phyloP scores from a whole-genome alignment of 1,139 yeast species.

The Suhomyces taliae region DNA sequence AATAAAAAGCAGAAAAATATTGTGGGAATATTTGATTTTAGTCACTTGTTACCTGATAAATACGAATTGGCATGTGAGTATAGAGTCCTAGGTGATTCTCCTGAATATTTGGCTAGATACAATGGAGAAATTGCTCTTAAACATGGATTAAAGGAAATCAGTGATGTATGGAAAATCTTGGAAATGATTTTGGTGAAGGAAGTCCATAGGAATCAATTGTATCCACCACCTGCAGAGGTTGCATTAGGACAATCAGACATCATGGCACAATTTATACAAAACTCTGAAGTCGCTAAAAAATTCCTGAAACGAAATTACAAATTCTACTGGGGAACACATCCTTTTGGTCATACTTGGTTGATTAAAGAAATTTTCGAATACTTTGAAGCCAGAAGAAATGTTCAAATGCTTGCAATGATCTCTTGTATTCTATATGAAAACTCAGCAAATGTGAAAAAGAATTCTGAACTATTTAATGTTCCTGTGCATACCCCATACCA shows the following conservation, averaged over 20 bases:
- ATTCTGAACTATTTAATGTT: conserved; percentile 25
- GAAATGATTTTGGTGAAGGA: conserved; percentile 44
- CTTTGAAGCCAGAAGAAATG: conserved; percentile 63
- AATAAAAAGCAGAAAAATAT: conserved; percentile 43
- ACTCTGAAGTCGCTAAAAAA: conserved; percentile 20
- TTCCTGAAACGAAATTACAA: conserved; percentile 21
- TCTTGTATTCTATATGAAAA: conserved; percentile 65
- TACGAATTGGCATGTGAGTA: conserved; percentile 77
- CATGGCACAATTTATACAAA: conserved; percentile 18
- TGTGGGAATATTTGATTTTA: conserved; percentile 65
- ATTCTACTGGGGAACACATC: conserved; percentile 79
- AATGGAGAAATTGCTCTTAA: conserved; percentile 73
- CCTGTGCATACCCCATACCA: conserved; percentile 53
- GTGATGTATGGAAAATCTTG: conserved; percentile 78
- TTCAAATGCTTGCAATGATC: conserved; percentile 90
- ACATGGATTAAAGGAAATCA: conserved; percentile 60
- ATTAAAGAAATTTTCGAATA: conserved; percentile 61
- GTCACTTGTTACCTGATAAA: conserved; percentile 72
- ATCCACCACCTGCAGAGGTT: conserved; percentile 7
- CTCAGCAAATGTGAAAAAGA: conserved; percentile 19
- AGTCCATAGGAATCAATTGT: conserved; percentile 17
- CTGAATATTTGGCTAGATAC: conserved; percentile 63
- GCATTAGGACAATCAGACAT: conserved; percentile 16
- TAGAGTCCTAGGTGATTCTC: conserved; percentile 63
- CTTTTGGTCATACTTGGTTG: conserved; percentile 76